Evolutionary conservation across 768 basidiomycete species (phyloP), one percentile per base, ranked within the genome.

Genomic region (Rhodotorula paludigena): DNA sequence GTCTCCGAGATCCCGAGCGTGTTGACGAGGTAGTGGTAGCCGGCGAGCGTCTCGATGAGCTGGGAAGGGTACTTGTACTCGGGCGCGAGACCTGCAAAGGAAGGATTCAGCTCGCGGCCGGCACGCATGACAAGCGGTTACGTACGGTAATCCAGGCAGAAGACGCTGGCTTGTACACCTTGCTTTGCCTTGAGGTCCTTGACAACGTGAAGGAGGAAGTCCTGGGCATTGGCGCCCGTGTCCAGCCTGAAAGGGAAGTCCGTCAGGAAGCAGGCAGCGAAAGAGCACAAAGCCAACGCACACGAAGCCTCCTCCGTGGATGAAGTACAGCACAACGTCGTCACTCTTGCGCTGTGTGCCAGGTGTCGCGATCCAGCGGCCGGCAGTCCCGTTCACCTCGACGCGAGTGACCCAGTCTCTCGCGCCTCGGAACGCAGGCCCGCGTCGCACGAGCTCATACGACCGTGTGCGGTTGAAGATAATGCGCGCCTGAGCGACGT

Each of bases 1-100:
- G 80, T 77, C 0, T 88, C 83, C 3, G 79, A 68, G 75, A 88
- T 85, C 0, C 84, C 83, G 30, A 86, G 78, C 8, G 64, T 74
- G 33, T 73, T 64, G 54, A 87, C 81, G 35, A 90, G 85, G 77
- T 90, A 87, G 60, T 83, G 79, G 76, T 90, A 92, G 3, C 86
- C 89, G 5, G 87, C 84, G 21, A 90, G 78, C 3, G 84, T 84
- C 74, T 92, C 89, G 28, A 92, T 78, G 2, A 92, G 80, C 48
- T 87, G 87, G 0, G 86, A 81, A 0, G 89, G 89, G 80, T 90
- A 91, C 23, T 87, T 67, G 58, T 60, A 62, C 41, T 78, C 79
- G 20, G 80, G 78, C 20, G 77, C 73, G 71, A 60, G 57, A 21
- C 47, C 47, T 48, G 47, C 25, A 15, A 15, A 2, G 20, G 42